A percentile compares a stretch with the other conserved stretches of the same genome.
phyloP scores from a whole-genome alignment of 768 basidiomycete genomes.

The Amanita subjunquillea region DNA sequence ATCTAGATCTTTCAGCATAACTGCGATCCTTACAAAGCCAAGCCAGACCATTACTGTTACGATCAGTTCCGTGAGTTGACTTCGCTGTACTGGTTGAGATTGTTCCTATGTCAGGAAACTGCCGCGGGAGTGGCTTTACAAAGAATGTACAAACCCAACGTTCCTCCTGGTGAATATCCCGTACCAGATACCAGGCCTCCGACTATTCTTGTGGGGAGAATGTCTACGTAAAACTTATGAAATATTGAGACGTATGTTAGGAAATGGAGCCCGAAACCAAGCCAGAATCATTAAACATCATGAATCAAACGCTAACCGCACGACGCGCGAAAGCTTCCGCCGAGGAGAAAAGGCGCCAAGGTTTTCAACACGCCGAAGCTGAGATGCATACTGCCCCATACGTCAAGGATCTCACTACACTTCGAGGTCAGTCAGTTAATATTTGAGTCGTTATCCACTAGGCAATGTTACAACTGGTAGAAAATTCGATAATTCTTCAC shows the following conservation, averaged over 20 bases:
- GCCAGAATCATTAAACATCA: not conserved
- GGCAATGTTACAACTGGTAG: not conserved
- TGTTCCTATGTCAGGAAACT: constrained; percentile 42
- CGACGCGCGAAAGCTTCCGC: not conserved
- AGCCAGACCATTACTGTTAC: constrained; percentile 59
- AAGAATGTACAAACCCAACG: constrained; percentile 44
- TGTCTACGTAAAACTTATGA: not conserved
- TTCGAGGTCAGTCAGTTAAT: constrained; percentile 11
- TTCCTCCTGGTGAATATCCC: constrained; percentile 50
- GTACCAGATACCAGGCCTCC: constrained; percentile 64
- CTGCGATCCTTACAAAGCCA: constrained; percentile 55
- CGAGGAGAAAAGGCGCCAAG: not conserved
- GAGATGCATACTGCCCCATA: not conserved
- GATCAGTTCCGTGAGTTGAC: constrained; percentile 45
- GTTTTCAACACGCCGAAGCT: not conserved
- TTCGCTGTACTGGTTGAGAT: constrained; percentile 1
- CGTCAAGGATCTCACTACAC: constrained; percentile 26
- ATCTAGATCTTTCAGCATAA: constrained; percentile 49
- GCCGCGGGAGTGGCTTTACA: constrained; percentile 56
- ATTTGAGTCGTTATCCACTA: not conserved
- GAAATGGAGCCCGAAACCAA: constrained; percentile 48
- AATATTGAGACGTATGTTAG: constrained; percentile 21
- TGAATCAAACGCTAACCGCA: not conserved
- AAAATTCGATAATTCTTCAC: not conserved
- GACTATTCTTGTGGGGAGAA: constrained; percentile 13